Evolutionary conservation across 805 yeast species (phyloP).

Genomic region (Teunomyces tritomae): DNA sequence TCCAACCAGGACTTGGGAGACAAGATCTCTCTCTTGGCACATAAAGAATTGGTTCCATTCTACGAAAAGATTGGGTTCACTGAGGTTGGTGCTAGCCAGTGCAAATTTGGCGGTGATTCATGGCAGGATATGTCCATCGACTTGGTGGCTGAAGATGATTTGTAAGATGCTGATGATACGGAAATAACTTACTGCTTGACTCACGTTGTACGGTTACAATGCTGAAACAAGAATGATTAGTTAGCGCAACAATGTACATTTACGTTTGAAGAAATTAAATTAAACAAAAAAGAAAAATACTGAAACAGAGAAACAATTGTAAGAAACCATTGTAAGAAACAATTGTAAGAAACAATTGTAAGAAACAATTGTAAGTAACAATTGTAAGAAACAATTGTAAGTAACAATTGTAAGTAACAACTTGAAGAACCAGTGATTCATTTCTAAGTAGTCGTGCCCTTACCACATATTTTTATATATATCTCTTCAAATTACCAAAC

Average conservation of each 20-base stretch:
- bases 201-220: background rate
- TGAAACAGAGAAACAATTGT: too few species aligned
- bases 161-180: slow-evolving; percentile 11
- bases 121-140: slow-evolving; percentile 62
- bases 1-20: slow-evolving; percentile 85
- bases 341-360: too few species aligned
- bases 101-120: slow-evolving; percentile 53
- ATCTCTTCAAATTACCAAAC: background rate
- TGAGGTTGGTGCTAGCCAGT: slow-evolving; percentile 61
- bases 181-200: too few species aligned
- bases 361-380: too few species aligned
- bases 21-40: slow-evolving; percentile 70
- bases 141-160: slow-evolving; percentile 43
- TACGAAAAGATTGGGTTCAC: slow-evolving; percentile 80
- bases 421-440: too few species aligned
- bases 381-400: too few species aligned
- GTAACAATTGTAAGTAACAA: too few species aligned
- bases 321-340: too few species aligned
- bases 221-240: background rate
- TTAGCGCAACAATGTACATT: background rate
- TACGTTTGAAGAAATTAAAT: too few species aligned
- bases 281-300: too few species aligned
- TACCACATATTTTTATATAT: background rate
- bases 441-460: background rate
- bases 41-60: slow-evolving; percentile 65